A percentile compares a stretch with the other conserved stretches of the same genome.
These are phyloP conservation scores for Hymenochaete sp. DNA, from an alignment of 1,284 basidiomycete species.

Conservation along the genomic window DNA sequence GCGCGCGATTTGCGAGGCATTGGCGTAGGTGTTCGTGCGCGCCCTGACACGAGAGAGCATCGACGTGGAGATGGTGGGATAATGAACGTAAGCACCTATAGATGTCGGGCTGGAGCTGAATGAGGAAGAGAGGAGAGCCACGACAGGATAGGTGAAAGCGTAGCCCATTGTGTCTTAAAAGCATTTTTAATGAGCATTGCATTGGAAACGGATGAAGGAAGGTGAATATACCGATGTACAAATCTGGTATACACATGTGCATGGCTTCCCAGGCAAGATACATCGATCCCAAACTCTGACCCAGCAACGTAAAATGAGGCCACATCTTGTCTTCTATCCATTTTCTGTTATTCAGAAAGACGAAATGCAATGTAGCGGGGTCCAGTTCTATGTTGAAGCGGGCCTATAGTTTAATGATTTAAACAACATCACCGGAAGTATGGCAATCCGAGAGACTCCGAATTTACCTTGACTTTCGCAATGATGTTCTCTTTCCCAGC, in stretches of 20 bases:
- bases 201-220: background rate
- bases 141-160: constrained; percentile 84
- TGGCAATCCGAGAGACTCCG: background rate
- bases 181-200: background rate
- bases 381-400: constrained; percentile 79
- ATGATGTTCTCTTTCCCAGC: constrained; percentile 80
- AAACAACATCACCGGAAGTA: background rate
- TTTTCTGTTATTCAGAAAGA: constrained; percentile 64
- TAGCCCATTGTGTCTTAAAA: constrained; percentile 95
- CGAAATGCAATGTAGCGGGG: constrained; percentile 60
- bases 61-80: constrained; percentile 90
- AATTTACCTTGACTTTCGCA: constrained; percentile 66
- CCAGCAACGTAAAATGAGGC: constrained; percentile 83
- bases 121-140: constrained; percentile 48
- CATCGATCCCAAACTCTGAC: constrained; percentile 86
- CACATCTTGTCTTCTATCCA: constrained; percentile 81
- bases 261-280: constrained; percentile 78
- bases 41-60: constrained; percentile 82
- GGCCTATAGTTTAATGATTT: constrained; percentile 36
- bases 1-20: constrained; percentile 51
- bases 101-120: constrained; percentile 26
- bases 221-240: constrained; percentile 71
- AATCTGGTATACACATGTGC: constrained; percentile 67
- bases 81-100: constrained; percentile 91
- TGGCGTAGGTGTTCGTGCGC: constrained; percentile 59